These are phyloP conservation scores for cucumber (Cucumis sativus) DNA, from an alignment of 306 rosid species.

Conservation along the genomic window DNA sequence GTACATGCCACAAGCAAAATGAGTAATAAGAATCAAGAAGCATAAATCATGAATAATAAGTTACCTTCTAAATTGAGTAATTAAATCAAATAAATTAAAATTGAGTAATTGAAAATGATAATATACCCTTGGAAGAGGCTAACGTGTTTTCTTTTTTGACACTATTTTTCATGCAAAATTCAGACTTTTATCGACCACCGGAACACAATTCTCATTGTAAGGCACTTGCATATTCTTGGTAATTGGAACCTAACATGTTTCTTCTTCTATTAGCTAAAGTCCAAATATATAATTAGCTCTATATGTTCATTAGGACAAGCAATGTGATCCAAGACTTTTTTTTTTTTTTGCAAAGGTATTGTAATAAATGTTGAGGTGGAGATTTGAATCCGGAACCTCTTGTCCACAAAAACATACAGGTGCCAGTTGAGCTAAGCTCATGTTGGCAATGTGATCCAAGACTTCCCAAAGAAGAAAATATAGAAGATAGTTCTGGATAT, in stretches of 20 bases:
- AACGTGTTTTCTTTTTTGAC: not conserved
- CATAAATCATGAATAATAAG: not conserved
- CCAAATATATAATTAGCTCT: not conserved
- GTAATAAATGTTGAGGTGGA: no score
- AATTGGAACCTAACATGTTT: slow-evolving; percentile 31
- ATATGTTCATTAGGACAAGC: not conserved
- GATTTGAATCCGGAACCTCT: no score
- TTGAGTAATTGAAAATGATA: not conserved
- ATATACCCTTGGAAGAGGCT: slow-evolving; percentile 36
- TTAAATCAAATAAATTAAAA: not conserved
- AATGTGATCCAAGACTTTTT: not conserved
- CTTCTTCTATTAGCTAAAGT: not conserved
- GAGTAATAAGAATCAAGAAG: not conserved
- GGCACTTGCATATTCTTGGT: not conserved
- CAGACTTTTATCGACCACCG: slow-evolving; percentile 22
- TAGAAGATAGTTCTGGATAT: not conserved
- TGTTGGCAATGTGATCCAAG: not conserved
- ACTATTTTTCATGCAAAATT: slow-evolving; percentile 21
- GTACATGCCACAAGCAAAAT: no score
- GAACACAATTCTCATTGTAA: slow-evolving; percentile 19
- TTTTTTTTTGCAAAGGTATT: no score
- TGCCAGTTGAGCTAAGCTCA: no score
- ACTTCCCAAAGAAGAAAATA: not conserved
- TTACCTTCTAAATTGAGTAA: not conserved
- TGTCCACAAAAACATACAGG: no score